A percentile compares a stretch with the other conserved stretches of the same genome.
phyloP scores from a whole-genome alignment of 1,284 basidiomycete genomes.

The Nidula niveotomentosa region DNA sequence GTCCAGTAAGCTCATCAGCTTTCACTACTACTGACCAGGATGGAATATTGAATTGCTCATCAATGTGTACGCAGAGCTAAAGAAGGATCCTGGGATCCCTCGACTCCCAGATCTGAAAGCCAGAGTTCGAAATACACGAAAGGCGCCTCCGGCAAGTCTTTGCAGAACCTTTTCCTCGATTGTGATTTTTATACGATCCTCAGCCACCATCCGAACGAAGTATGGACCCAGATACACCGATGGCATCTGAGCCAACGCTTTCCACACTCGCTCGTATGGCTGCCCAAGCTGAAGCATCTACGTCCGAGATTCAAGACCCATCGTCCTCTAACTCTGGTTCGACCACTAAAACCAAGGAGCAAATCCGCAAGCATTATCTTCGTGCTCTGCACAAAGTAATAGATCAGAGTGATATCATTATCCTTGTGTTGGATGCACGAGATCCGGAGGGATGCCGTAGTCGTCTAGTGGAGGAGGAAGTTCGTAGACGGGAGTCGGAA shows the following conservation, averaged over 20 bases:
- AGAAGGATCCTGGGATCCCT: constrained; percentile 83
- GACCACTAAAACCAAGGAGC: constrained; percentile 60
- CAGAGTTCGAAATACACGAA: constrained; percentile 54
- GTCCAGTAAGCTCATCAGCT: constrained; percentile 40
- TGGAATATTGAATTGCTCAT: too few relatives aligned
- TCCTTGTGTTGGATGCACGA: constrained; percentile 86
- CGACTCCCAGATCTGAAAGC: constrained; percentile 70
- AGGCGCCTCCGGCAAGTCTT: constrained; percentile 26
- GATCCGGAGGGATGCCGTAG: constrained; percentile 92
- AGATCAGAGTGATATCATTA: constrained; percentile 89
- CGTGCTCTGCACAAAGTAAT: constrained; percentile 89
- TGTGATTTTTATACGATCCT: not conserved
- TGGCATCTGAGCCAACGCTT: constrained; percentile 74
- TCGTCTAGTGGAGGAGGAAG: constrained; percentile 88
- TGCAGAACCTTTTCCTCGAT: too few relatives aligned
- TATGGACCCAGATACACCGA: constrained; percentile 56
- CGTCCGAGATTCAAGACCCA: constrained; percentile 25
- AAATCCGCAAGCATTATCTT: constrained; percentile 68
- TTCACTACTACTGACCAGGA: not conserved
- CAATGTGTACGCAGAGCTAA: constrained; percentile 52
- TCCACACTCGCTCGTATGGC: constrained; percentile 49
- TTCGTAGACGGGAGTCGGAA: constrained; percentile 78
- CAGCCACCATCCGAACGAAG: constrained; percentile 27
- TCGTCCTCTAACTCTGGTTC: constrained; percentile 26
- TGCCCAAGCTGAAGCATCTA: constrained; percentile 28